Conservation (phyloP, 1,284 basidiomycete genomes). For the Rhodofomes roseus region DNA sequence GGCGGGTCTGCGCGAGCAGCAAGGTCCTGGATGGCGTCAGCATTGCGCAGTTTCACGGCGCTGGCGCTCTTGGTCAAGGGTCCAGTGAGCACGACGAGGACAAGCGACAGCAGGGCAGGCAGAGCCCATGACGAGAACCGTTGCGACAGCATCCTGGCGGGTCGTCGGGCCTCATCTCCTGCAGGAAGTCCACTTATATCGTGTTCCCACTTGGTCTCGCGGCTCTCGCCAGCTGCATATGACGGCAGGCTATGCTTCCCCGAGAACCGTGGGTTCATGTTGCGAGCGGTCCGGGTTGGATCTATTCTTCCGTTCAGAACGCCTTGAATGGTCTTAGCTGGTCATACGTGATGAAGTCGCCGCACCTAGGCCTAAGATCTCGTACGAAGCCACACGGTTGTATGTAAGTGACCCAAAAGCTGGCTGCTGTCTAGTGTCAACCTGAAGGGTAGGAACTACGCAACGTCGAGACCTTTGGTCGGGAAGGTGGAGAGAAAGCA, state of each 20-base stretch:
- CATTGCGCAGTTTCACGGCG: background rate
- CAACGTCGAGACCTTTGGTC: too few species aligned
- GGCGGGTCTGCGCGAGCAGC: slow-evolving; percentile 19
- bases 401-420: too few species aligned
- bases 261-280: background rate
- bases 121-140: slow-evolving; percentile 15
- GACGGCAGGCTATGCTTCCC: background rate
- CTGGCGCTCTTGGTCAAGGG: slow-evolving; percentile 7
- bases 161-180: background rate
- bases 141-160: slow-evolving; percentile 15
- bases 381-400: too few species aligned
- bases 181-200: background rate
- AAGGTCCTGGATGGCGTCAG: background rate
- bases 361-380: too few species aligned
- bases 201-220: background rate
- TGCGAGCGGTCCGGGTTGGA: background rate
- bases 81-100: slow-evolving; percentile 13
- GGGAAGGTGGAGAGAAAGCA: background rate
- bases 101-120: slow-evolving; percentile 11
- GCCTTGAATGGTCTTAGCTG: too few species aligned
- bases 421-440: too few species aligned
- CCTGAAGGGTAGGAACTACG: too few species aligned
- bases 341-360: background rate
- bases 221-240: background rate
- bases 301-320: background rate